Evolutionary conservation across 164 flowering plant species (phyloP), one percentile per base, ranked within the genome.

Genomic region (Liriodendron chinense): DNA sequence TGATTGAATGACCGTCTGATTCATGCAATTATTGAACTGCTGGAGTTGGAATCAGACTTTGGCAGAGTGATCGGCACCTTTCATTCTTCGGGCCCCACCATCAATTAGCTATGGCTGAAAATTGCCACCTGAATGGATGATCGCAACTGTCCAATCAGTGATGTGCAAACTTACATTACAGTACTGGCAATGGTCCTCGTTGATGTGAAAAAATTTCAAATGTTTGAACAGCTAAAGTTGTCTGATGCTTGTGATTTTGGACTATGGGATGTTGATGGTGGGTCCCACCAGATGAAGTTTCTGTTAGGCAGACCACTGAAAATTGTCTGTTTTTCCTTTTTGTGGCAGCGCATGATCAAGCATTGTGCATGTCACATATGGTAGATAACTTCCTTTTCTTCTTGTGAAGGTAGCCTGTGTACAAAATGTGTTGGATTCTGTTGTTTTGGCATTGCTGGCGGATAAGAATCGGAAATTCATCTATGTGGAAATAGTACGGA

Each of bases 351-450:
- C 57, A 53, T 53, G 57, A 53, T 53, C 4, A 14, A 53, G 57
- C 57, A 53, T 53, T 53, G 12, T 53, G 14, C 57, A 53, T 53
- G 16, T 2, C 16, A 14, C 57, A 53, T 53, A 9, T 9, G 57
- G 12, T 53, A 2, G 14, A 53, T 9, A 14, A 53, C 16, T 53
- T 53, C 57, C 21, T 76, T 14, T 14, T 53, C 43, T 34, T 34
- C 43, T 65, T 71, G 13, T 72, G 59, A 68, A 86, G 89, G 84
- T 70, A 9, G 89, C 95, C 12, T 92, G 95, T 78, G 97, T 92
- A 70, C 93, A 91, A 69, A 92, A 92, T 77, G 94, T 94, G 56
- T 72, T 94, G 88, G 98, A 94, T 84, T 92, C 97, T n/a, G 2
- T 89, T 16, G 73, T 91, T 34, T 83, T 85, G 8, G 97, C 97